These are phyloP conservation scores for Cairneyella variabilis DNA, from an alignment of 495 filamentous ascomycete genomes.

Conservation along the genomic window DNA sequence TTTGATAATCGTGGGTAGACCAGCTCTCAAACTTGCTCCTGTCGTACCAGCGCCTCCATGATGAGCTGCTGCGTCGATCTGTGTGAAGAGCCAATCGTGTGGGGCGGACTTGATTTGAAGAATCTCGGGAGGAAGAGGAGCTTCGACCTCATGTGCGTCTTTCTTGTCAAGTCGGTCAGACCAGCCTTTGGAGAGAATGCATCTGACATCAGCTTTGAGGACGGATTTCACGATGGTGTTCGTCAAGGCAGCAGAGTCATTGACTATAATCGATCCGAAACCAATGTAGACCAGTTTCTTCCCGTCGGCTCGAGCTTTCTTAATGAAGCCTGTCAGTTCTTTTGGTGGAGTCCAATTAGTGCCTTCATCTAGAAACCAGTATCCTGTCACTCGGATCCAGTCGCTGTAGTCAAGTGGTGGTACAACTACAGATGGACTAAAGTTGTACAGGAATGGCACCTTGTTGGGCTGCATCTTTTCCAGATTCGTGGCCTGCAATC, in stretches of 20 bases:
- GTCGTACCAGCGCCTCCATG: slow-evolving; percentile 96
- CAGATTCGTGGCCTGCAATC: slow-evolving; percentile 72
- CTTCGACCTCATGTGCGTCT: slow-evolving; percentile 48
- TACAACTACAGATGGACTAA: slow-evolving; percentile 85
- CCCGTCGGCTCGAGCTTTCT: slow-evolving; percentile 67
- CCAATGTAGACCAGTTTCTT: slow-evolving; percentile 97
- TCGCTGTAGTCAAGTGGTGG: slow-evolving; percentile 95
- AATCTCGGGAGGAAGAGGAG: slow-evolving; percentile 75
- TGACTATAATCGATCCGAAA: slow-evolving; percentile 94
- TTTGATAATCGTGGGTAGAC: slow-evolving; percentile 90
- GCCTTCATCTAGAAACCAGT: slow-evolving; percentile 93
- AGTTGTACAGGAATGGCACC: slow-evolving; percentile 96
- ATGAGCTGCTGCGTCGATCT: slow-evolving; percentile 92
- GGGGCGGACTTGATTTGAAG: slow-evolving; percentile 85
- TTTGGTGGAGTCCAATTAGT: slow-evolving; percentile 58
- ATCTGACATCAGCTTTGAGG: slow-evolving; percentile 86
- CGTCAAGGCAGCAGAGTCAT: slow-evolving; percentile 82
- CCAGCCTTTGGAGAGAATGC: slow-evolving; percentile 98
- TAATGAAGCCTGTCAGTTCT: slow-evolving; percentile 77
- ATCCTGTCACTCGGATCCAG: slow-evolving; percentile 95
- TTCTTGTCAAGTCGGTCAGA: slow-evolving; percentile 72
- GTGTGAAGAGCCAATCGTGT: slow-evolving; percentile 93
- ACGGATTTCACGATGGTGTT: slow-evolving; percentile 88
- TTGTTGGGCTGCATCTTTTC: slow-evolving; percentile 95
- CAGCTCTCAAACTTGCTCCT: slow-evolving; percentile 87